Conservation (phyloP, 2,329 filamentous ascomycete genomes). For the Falciphora oryzae region DNA sequence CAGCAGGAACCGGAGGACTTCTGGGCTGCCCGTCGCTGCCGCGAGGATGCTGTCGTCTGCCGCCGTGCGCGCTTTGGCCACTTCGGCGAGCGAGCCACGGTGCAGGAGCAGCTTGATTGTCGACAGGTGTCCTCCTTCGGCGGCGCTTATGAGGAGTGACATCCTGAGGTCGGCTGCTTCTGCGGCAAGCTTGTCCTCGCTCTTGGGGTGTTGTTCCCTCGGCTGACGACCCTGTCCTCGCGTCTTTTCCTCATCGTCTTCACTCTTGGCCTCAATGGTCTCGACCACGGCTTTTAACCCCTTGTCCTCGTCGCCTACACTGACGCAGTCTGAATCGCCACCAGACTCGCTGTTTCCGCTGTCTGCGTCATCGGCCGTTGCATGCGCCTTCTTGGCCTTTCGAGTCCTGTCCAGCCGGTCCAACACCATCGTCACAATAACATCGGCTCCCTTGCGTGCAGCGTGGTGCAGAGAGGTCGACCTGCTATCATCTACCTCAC, state of each 20-base stretch:
- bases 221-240: not conserved
- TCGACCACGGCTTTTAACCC: not conserved
- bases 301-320: not conserved
- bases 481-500: slow-evolving; percentile 16
- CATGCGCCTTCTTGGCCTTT: not conserved
- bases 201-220: too few species aligned
- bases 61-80: slow-evolving; percentile 13
- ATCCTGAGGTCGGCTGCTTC: not conserved
- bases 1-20: slow-evolving; percentile 19
- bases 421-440: slow-evolving; percentile 16
- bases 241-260: not conserved
- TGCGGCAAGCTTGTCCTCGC: not conserved
- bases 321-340: not conserved
- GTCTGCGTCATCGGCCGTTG: not conserved
- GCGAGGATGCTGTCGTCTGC: slow-evolving; percentile 19
- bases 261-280: not conserved
- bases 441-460: slow-evolving; percentile 21
- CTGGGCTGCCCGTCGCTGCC: slow-evolving; percentile 14
- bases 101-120: slow-evolving; percentile 21
- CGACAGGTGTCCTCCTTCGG: slow-evolving; percentile 18
- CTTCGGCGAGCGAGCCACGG: slow-evolving; percentile 16
- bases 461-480: slow-evolving; percentile 26
- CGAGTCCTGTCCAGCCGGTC: not conserved
- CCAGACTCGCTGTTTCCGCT: not conserved
- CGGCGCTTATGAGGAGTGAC: slow-evolving; percentile 21